Evolutionary conservation across 1,284 basidiomycete species (phyloP), one percentile per base, ranked within the genome.

Genomic region (Marasmius sp.): DNA sequence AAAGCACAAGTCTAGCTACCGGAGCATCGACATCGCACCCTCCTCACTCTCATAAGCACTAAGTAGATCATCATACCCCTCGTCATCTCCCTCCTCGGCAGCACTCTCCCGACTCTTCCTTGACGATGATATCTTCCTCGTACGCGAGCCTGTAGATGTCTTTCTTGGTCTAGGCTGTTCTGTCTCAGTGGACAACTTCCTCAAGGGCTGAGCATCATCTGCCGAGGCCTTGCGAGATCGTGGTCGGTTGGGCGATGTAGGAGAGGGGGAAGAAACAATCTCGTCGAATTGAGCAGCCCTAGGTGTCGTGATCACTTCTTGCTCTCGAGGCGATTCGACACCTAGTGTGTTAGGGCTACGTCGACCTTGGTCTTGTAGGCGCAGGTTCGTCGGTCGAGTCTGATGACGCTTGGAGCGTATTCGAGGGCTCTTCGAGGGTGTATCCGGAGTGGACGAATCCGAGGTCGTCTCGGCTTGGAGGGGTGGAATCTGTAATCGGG

Each of bases 11-110:
- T 43, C 41, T n/a, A n/a, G 20, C 45, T 47, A 59, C 18, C 58
- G 59, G 55, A 57, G 22, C 60, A 33, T 58, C 51, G 55, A 48
- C 52, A 37, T 45, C 9, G 45, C 50, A 47, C 61, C 62, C 41
- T 82, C 83, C 66, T 91, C 89, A 68, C 90, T 91, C 74, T 91
- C 90, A 68, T 92, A 92, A 27, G 89, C 89, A 70, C 87, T 90
- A 65, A 92, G 71, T 60, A 92, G 70, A 36, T 91, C 90, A 64
- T 88, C 88, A 61, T 91, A 92, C 6, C 87, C 89, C 70, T 91
- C 89, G 65, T 91, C 89, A 64, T 91, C 89, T 2, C 89, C 89
- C 60, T 91, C 88, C 57, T 88, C 85, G 0, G 87, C 88, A 34
- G 79, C 83, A 68, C 86, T 90, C 48, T 87, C 85, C 53, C 83